Evolutionary conservation across 495 filamentous ascomycete genomes (phyloP).

Genomic region (Talaromyces adpressus): DNA sequence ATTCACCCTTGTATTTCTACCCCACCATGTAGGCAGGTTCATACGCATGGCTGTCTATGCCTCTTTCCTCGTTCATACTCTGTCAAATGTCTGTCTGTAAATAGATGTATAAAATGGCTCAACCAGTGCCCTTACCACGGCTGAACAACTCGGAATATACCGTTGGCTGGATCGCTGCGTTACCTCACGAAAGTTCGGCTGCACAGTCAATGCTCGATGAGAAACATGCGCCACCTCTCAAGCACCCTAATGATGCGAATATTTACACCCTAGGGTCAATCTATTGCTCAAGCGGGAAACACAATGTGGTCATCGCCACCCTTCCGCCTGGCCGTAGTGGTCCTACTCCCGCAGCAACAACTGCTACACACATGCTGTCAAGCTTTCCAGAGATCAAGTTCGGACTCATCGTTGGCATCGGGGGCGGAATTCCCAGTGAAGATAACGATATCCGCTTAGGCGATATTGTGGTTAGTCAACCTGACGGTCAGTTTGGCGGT

Average conservation of each 20-base stretch:
- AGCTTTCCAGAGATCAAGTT: too few relatives aligned
- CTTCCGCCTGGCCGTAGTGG: constrained; percentile 18
- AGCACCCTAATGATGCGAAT: constrained; percentile 17
- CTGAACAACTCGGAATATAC: neutral
- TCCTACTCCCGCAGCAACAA: constrained; percentile 14
- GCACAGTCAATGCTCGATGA: constrained; percentile 9
- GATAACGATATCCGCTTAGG: too few relatives aligned
- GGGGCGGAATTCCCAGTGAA: too few relatives aligned
- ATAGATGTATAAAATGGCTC: neutral
- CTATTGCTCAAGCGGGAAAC: constrained; percentile 20
- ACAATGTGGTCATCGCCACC: constrained; percentile 25
- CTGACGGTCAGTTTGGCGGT: too few relatives aligned
- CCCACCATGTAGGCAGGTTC: neutral
- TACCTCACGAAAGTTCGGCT: constrained; percentile 6
- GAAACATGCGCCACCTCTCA: constrained; percentile 6
- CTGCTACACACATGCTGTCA: constrained; percentile 10
- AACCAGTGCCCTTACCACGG: constrained; percentile 8
- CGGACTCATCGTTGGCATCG: too few relatives aligned
- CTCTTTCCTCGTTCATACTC: neutral
- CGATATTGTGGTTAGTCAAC: too few relatives aligned
- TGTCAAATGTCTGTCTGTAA: neutral
- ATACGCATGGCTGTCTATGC: neutral
- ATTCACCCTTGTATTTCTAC: neutral
- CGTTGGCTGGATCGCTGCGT: neutral
- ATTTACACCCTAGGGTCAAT: constrained; percentile 16